Evolutionary conservation across 306 rosid genomes (phyloP).

Genomic region (Prunus mongolica): DNA sequence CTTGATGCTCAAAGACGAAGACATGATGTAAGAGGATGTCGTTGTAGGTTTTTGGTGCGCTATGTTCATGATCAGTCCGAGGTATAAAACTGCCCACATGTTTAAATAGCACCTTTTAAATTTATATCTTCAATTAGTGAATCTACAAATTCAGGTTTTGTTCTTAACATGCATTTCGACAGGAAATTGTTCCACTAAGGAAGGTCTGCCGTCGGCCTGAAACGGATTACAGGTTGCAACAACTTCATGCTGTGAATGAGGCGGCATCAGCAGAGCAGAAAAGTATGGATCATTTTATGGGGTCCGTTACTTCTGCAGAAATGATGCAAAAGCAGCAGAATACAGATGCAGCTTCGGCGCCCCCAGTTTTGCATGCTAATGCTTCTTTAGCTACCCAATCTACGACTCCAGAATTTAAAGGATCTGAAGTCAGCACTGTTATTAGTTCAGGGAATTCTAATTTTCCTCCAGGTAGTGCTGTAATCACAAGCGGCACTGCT

Average conservation of each 20-base stretch:
- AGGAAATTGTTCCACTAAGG: slow-evolving; percentile 95
- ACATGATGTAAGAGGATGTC: slow-evolving; percentile 98
- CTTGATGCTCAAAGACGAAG: slow-evolving; percentile 97
- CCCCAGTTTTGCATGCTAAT: slow-evolving; percentile 33
- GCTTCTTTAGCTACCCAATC: slow-evolving; percentile 28
- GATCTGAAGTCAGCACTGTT: slow-evolving; percentile 33
- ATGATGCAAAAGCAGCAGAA: slow-evolving; percentile 52
- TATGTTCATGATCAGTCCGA: slow-evolving; percentile 95
- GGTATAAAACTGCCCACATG: slow-evolving; percentile 37
- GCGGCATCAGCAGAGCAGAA: slow-evolving; percentile 56
- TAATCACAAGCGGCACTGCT: slow-evolving; percentile 17
- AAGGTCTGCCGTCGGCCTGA: slow-evolving; percentile 96
- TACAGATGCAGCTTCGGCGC: slow-evolving; percentile 20
- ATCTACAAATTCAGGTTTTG: background rate
- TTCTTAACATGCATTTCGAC: slow-evolving; percentile 13
- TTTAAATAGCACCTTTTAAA: background rate
- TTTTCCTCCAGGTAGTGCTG: slow-evolving; percentile 20
- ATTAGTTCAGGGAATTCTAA: slow-evolving; percentile 38
- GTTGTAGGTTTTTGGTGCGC: slow-evolving; percentile 99
- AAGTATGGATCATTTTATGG: slow-evolving; percentile 35
- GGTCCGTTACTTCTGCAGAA: slow-evolving; percentile 40
- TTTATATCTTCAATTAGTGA: background rate
- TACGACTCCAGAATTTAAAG: slow-evolving; percentile 39
- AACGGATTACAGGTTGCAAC: slow-evolving; percentile 87
- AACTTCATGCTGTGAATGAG: slow-evolving; percentile 76